Conservation (phyloP, 352 stramenopile genomes). For the Thraustotheca clavata region DNA sequence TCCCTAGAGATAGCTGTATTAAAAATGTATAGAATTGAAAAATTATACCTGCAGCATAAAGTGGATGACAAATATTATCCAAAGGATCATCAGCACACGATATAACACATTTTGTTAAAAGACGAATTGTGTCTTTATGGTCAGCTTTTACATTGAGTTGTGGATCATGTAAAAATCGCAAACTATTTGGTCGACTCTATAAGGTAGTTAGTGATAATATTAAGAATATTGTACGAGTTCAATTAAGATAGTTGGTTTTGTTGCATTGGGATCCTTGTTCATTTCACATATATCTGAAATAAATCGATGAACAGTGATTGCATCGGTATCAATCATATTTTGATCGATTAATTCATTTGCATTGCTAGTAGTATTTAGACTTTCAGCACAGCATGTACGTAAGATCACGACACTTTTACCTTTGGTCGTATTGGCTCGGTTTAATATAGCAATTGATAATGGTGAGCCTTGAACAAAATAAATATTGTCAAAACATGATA, state of each 20-base stretch:
- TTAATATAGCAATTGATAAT: constrained; percentile 47
- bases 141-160: not conserved
- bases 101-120: constrained; percentile 2
- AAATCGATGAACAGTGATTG: constrained; percentile 66
- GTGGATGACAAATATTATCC: constrained; percentile 18
- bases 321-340: constrained; percentile 68
- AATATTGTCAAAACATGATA: constrained; percentile 17
- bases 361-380: constrained; percentile 24
- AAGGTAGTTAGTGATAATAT: not conserved
- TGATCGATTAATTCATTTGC: constrained; percentile 41
- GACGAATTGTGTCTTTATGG: not conserved
- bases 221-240: constrained; percentile 3
- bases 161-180: constrained; percentile 13
- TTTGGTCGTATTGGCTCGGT: constrained; percentile 43
- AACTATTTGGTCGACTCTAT: constrained; percentile 21
- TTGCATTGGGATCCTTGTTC: constrained; percentile 4
- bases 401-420: constrained; percentile 65
- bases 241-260: constrained; percentile 5
- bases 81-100: constrained; percentile 17
- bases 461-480: constrained; percentile 66
- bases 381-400: constrained; percentile 43
- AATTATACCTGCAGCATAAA: constrained; percentile 18
- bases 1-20: constrained; percentile 21
- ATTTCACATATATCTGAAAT: constrained; percentile 64
- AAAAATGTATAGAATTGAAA: no score